Evolutionary conservation across 768 basidiomycete species (phyloP).

Genomic region (Mycena rosella): DNA sequence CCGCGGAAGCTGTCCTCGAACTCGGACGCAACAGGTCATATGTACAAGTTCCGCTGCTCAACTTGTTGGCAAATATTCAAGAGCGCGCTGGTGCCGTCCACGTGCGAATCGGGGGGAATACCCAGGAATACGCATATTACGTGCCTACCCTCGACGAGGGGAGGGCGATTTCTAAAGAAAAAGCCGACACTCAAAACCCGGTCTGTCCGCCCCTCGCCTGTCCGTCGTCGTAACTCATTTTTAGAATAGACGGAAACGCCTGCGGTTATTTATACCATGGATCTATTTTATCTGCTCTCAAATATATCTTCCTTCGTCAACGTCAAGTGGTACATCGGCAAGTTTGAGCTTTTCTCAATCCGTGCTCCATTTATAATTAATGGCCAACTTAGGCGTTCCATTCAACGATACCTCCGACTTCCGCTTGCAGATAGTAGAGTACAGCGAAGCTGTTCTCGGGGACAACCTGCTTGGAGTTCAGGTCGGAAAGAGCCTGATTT

Average conservation of each 20-base stretch:
- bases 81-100: constrained; percentile 63
- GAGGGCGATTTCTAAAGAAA: constrained; percentile 57
- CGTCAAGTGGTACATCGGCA: constrained; percentile 67
- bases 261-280: constrained; percentile 63
- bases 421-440: constrained; percentile 58
- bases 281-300: constrained; percentile 66
- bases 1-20: background rate
- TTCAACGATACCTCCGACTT: constrained; percentile 67
- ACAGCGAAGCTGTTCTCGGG: constrained; percentile 65
- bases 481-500: constrained; percentile 75
- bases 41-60: constrained; percentile 37
- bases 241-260: constrained; percentile 61
- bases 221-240: background rate
- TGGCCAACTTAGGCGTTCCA: constrained; percentile 56
- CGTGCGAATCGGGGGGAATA: constrained; percentile 70
- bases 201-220: constrained; percentile 37
- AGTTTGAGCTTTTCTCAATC: constrained; percentile 6
- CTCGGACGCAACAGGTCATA: constrained; percentile 7
- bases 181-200: constrained; percentile 42
- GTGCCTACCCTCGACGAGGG: constrained; percentile 51
- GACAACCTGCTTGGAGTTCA: constrained; percentile 64
- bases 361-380: too few species aligned
- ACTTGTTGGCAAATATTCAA: constrained; percentile 52
- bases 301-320: constrained; percentile 61
- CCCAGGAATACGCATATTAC: constrained; percentile 62